Base-by-base conservation (phyloP, 371 early-diverging fungal genomes). In the Rhizopus microsporus region DNA sequence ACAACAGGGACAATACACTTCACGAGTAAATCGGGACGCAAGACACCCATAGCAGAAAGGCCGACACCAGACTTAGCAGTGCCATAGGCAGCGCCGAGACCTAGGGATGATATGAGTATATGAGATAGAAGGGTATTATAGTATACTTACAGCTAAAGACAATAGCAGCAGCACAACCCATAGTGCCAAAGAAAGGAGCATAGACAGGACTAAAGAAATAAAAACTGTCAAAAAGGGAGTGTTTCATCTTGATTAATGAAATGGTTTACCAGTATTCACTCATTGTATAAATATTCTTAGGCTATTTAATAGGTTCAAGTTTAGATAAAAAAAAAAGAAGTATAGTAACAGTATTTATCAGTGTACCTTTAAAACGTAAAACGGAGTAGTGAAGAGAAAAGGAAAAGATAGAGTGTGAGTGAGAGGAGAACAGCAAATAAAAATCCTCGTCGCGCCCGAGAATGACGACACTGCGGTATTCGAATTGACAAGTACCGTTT, bases 21-120 rank as follows among this genome's bases (percentile, higher is more conserved):
- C 88, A 97, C 88, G 60, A 97, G 89, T 52, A 96, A 83, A 57
- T 94, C 92, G 57, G 99, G 99, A 43, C 93, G 87, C 79, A 97
- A 89, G 37, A 94, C 92, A 75, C 98, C 97, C 77, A 94, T 93
- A 60, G 92, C 93, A 17, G 94, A 83, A 69, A 99, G 94, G 62
- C 97, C 97, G 46, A 97, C 88, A 44, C 98, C 99, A 46, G 98
- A 89, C 77, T 97, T 98, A 55, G 95, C 94, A 38, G 99, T 99
- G 52, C 99, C 99, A 75, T 97, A 99, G 48, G 97, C 98, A 59
- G 98, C 96, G 38, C 98, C 99, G 45, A 88, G 80, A 57, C 89
- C 90, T 90, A 67, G 45, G 12, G 33, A 34, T 39, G 33, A 39
- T 9, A 49, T 34, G 23, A 38, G 13, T 9, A 37, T 30, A 38